These are phyloP conservation scores for Cardamine occulta DNA, from an alignment of 345 rosid genomes.

Conservation along the genomic window DNA sequence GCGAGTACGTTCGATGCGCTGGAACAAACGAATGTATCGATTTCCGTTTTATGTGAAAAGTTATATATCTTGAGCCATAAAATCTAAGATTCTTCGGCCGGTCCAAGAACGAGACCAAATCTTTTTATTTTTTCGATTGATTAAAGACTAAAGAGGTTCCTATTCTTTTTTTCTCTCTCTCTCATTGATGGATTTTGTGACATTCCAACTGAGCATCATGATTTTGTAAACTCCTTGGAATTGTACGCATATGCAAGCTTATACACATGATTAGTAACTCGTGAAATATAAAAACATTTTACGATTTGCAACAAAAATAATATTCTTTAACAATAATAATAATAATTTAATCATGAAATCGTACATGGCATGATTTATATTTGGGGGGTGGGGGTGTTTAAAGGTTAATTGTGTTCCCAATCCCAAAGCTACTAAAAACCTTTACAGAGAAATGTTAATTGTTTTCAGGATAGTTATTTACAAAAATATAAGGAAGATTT, in stretches of 20 bases:
- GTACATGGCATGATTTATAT: neutral
- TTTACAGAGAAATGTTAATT: neutral
- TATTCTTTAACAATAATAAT: no score
- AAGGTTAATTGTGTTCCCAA: neutral
- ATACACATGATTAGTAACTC: neutral
- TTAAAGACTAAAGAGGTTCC: conserved; percentile 2
- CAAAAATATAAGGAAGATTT: neutral
- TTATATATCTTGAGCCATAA: conserved; percentile 41
- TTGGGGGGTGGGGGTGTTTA: no score
- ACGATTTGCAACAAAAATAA: no score
- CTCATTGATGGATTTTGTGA: conserved; percentile 23
- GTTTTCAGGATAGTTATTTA: neutral
- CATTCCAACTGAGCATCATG: conserved; percentile 15
- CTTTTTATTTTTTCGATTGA: conserved; percentile 7
- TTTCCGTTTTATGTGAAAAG: conserved; percentile 30
- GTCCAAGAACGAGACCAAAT: conserved; percentile 28
- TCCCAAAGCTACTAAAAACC: neutral
- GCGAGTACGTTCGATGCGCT: conserved; percentile 17
- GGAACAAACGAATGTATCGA: conserved; percentile 32
- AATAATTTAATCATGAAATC: neutral
- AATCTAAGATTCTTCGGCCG: conserved; percentile 31
- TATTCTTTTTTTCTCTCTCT: neutral
- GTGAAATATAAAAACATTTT: neutral
- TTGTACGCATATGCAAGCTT: neutral
- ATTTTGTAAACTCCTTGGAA: neutral